These are phyloP conservation scores for Saxispiralis lemnorum DNA, from an alignment of 495 filamentous ascomycete species.

Conservation along the genomic window DNA sequence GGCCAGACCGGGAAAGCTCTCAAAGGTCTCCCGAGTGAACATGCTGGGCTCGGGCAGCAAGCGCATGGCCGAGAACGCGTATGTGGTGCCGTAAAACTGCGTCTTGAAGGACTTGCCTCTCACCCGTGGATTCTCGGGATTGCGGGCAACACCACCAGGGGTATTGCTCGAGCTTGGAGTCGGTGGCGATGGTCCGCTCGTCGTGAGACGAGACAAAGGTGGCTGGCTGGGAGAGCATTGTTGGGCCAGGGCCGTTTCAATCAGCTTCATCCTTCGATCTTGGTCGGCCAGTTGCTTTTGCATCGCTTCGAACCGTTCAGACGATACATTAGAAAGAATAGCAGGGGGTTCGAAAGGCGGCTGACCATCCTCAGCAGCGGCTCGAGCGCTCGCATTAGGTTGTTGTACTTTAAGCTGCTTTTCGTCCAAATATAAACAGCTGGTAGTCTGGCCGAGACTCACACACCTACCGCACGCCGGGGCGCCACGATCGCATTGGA, in stretches of 20 bases:
- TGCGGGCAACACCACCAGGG: background rate
- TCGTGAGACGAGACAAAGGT: background rate
- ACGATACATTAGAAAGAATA: too few relatives aligned
- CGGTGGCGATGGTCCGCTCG: slow-evolving; percentile 2
- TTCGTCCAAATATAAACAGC: slow-evolving; percentile 13
- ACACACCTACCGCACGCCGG: slow-evolving; percentile 15
- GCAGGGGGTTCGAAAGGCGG: too few relatives aligned
- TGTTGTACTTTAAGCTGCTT: too few relatives aligned
- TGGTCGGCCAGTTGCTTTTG: slow-evolving; percentile 14
- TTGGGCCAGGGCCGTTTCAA: slow-evolving; percentile 9
- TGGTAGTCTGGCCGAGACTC: slow-evolving; percentile 10
- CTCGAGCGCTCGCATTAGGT: too few relatives aligned
- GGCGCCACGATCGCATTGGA: slow-evolving; percentile 16
- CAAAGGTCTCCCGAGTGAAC: slow-evolving; percentile 13
- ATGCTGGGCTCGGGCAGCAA: slow-evolving; percentile 12
- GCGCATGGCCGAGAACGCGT: slow-evolving; percentile 4
- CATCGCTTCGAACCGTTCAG: too few relatives aligned
- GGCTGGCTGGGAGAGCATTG: background rate
- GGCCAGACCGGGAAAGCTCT: slow-evolving; percentile 6
- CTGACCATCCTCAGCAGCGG: too few relatives aligned
- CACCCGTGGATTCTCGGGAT: slow-evolving; percentile 9
- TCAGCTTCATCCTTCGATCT: slow-evolving; percentile 10
- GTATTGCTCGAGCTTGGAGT: slow-evolving; percentile 8
- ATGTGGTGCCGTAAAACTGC: slow-evolving; percentile 11
- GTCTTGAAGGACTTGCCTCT: slow-evolving; percentile 16